Evolutionary conservation across 176 grass and related monocot genomes (phyloP).

Genomic region (Carex kokanica): DNA sequence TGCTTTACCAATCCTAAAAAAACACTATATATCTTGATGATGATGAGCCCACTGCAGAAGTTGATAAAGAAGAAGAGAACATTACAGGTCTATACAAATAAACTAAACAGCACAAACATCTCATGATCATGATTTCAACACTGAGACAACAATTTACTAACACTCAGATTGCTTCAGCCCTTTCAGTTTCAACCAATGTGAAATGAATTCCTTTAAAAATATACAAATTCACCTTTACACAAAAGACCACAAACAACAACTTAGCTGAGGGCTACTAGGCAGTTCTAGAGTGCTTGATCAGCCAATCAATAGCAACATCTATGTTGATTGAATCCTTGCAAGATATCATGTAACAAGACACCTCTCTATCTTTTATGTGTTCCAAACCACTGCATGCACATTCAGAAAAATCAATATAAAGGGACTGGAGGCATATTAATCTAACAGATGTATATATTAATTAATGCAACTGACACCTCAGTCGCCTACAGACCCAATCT

Average conservation of each 20-base stretch:
- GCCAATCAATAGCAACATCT: constrained; percentile 89
- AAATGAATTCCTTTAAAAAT: constrained; percentile 32
- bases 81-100: constrained; percentile 55
- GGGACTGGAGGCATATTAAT: not conserved
- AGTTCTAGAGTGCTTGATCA: constrained; percentile 96
- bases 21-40: constrained; percentile 1
- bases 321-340: constrained; percentile 99
- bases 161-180: constrained; percentile 28
- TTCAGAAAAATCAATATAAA: constrained; percentile 17
- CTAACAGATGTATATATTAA: no score
- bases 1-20: not conserved
- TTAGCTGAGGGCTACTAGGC: constrained; percentile 36
- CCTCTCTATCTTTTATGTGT: constrained; percentile 76
- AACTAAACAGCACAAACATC: constrained; percentile 26
- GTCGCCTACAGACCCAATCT: not conserved
- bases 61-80: constrained; percentile 4
- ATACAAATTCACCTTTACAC: constrained; percentile 33
- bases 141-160: constrained; percentile 32
- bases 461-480: no score
- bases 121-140: constrained; percentile 27
- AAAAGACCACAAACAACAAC: constrained; percentile 26
- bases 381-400: constrained; percentile 62
- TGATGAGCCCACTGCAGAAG: not conserved
- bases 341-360: constrained; percentile 96
- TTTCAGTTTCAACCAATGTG: constrained; percentile 11